Conservation (phyloP, 495 filamentous ascomycete species). For the Diplogelasinospora grovesii region DNA sequence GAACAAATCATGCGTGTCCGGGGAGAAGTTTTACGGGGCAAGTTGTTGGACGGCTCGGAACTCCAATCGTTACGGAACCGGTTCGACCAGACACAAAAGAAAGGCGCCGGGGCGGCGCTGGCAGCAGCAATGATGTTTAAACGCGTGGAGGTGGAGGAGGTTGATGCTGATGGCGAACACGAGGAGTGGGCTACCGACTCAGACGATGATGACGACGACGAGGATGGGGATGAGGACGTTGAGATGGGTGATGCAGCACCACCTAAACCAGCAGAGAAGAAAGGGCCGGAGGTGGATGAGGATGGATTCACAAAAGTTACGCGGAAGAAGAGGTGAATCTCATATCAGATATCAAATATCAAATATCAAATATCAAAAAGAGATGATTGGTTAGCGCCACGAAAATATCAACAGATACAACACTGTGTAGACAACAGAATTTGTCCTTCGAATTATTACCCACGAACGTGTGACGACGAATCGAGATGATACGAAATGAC, state of each 20-base stretch:
- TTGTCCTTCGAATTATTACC: too few species aligned
- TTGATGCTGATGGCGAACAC: constrained; percentile 57
- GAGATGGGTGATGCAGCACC: constrained; percentile 72
- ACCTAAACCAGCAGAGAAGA: constrained; percentile 54
- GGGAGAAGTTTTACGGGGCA: constrained; percentile 52
- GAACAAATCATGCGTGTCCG: constrained; percentile 61
- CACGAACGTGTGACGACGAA: too few species aligned
- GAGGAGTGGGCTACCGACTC: constrained; percentile 46
- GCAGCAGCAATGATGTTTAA: constrained; percentile 38
- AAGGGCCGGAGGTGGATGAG: constrained; percentile 75
- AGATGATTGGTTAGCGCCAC: too few species aligned
- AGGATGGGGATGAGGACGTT: constrained; percentile 52
- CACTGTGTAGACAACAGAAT: too few species aligned
- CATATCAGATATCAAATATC: too few species aligned
- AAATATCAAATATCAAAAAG: too few species aligned
- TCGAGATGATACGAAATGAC: too few species aligned
- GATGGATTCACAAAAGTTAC: constrained; percentile 92
- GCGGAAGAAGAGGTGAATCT: constrained; percentile 64
- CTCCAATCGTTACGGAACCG: constrained; percentile 61
- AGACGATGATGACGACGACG: constrained; percentile 47
- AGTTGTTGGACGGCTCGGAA: constrained; percentile 58
- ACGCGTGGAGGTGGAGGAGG: constrained; percentile 52
- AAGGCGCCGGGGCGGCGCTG: constrained; percentile 10
- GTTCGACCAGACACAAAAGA: constrained; percentile 54
- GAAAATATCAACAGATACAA: too few species aligned